phyloP scores from a whole-genome alignment of 75 land plant genomes.

The Pinus tabuliformis region DNA sequence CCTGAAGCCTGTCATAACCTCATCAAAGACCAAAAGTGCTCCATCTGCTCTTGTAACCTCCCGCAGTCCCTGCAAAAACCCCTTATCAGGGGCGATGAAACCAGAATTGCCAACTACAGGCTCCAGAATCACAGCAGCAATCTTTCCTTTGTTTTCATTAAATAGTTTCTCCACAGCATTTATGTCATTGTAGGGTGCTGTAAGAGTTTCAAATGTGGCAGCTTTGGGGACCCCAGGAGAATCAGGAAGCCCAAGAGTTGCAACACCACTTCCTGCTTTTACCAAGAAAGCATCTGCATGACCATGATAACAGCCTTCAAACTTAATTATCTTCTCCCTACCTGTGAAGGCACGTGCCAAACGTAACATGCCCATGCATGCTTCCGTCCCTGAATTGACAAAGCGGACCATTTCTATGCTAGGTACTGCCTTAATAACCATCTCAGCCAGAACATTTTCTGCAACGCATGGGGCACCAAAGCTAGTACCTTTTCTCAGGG shows the following conservation, averaged over 20 bases:
- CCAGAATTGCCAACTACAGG: slow-evolving; percentile 98
- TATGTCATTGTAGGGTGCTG: slow-evolving; percentile 9
- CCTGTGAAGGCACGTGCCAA: slow-evolving; percentile 94
- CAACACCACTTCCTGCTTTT: slow-evolving; percentile 99
- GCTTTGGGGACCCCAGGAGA: slow-evolving; percentile 88
- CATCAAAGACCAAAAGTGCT: slow-evolving; percentile 88
- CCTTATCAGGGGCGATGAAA: slow-evolving; percentile 69
- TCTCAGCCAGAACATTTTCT: slow-evolving; percentile 85
- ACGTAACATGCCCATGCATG: slow-evolving; percentile 93
- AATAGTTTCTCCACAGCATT: slow-evolving; percentile 65
- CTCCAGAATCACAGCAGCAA: slow-evolving; percentile 94
- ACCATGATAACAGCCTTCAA: slow-evolving; percentile 98
- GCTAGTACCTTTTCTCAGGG: slow-evolving; percentile 96
- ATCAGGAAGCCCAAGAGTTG: slow-evolving; percentile 95
- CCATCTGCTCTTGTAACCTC: slow-evolving; percentile 59
- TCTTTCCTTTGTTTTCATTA: slow-evolving; percentile 55
- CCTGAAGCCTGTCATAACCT: slow-evolving; percentile 99
- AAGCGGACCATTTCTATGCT: slow-evolving; percentile 98
- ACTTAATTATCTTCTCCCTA: slow-evolving; percentile 74
- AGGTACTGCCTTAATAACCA: slow-evolving; percentile 93
- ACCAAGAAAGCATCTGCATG: slow-evolving; percentile 97
- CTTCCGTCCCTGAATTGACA: slow-evolving; percentile 98
- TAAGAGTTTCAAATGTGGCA: slow-evolving; percentile 73
- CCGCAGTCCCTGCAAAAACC: slow-evolving; percentile 62
- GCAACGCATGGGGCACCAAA: slow-evolving; percentile 95